Percentiles rank a stretch among this genome's conserved stretches.
Evolutionary conservation across 352 stramenopile species (phyloP).

Genomic region (Achlya hypogyna): DNA sequence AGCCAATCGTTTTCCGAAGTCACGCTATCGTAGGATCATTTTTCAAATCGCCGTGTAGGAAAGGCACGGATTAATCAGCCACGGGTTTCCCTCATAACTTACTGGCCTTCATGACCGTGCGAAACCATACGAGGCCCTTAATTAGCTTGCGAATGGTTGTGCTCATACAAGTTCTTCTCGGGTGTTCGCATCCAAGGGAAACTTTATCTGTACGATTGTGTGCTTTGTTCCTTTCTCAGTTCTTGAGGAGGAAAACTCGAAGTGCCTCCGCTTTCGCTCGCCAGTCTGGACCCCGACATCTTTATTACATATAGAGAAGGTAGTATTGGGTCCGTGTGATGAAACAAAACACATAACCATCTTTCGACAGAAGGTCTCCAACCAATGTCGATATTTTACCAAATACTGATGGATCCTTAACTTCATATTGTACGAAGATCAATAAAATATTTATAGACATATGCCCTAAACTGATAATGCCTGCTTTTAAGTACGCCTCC

Average conservation of each 20-base stretch:
- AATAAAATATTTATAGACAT: too few relatives aligned
- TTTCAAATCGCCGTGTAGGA: neutral
- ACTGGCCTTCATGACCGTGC: constrained; percentile 22
- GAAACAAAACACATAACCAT: constrained; percentile 21
- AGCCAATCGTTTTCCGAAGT: neutral
- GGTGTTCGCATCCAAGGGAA: too few relatives aligned
- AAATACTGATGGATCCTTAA: constrained; percentile 10
- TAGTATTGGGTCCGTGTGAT: constrained; percentile 1
- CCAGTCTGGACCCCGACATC: constrained; percentile 19
- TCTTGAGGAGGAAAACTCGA: constrained; percentile 10
- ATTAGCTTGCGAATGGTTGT: constrained; percentile 17
- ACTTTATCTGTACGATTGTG: constrained; percentile 1
- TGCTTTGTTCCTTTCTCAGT: constrained; percentile 13
- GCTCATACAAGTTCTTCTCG: too few relatives aligned
- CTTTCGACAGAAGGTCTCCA: constrained; percentile 22
- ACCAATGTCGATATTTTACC: constrained; percentile 18
- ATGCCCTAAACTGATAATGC: too few relatives aligned
- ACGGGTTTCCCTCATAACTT: constrained; percentile 10
- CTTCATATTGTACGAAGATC: too few relatives aligned
- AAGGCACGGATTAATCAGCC: constrained; percentile 21
- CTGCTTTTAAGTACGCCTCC: too few relatives aligned
- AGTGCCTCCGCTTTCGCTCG: constrained; percentile 6
- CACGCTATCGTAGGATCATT: neutral
- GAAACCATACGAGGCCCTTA: constrained; percentile 13
- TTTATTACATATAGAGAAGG: neutral